phyloP scores from a whole-genome alignment of 2,329 filamentous ascomycete genomes.

The Cordyceps militaris region DNA sequence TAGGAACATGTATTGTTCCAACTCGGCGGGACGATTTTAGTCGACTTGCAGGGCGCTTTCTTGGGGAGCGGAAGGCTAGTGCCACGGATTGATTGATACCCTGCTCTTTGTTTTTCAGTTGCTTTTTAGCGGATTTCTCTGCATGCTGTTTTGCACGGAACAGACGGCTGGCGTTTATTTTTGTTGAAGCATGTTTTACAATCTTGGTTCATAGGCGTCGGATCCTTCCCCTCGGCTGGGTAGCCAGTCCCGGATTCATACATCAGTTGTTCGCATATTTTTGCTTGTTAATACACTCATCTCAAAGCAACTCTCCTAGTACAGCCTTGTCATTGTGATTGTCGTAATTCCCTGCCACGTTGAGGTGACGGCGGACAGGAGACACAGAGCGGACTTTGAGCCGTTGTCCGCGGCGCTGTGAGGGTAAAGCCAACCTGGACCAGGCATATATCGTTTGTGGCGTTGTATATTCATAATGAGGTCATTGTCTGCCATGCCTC shows the following conservation, averaged over 20 bases:
- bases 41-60: background rate
- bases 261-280: background rate
- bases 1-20: background rate
- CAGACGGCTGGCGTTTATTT: slow-evolving; percentile 10
- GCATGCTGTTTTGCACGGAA: slow-evolving; percentile 10
- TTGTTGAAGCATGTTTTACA: background rate
- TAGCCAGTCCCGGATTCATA: background rate
- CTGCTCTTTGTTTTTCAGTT: slow-evolving; percentile 8
- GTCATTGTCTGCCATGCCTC: too few species aligned
- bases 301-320: background rate
- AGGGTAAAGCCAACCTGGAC: too few species aligned
- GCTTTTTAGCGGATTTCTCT: slow-evolving; percentile 5
- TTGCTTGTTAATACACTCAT: slow-evolving; percentile 11
- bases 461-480: too few species aligned
- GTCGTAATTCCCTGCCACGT: background rate
- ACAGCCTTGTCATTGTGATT: background rate
- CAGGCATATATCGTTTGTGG: background rate
- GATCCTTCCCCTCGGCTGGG: background rate
- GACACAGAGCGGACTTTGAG: background rate
- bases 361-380: background rate
- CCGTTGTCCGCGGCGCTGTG: too few species aligned
- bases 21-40: background rate
- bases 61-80: background rate
- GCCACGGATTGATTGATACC: slow-evolving; percentile 14
- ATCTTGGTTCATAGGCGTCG: background rate